phyloP scores from a whole-genome alignment of 163 green algal genomes.

The Chloroidium sp. region DNA sequence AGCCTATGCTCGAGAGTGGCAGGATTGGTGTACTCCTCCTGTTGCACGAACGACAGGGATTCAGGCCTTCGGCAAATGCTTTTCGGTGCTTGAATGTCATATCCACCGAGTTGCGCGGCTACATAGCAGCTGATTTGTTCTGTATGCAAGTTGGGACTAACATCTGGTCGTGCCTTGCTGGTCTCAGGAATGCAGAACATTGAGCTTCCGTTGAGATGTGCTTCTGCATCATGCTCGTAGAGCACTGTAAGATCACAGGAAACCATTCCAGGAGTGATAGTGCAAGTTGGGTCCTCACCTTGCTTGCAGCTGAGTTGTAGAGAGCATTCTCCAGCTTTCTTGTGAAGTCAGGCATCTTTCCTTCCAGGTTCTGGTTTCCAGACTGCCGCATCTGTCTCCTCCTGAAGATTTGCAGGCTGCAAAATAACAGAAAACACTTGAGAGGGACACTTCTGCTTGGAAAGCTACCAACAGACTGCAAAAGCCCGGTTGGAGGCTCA shows the following conservation, averaged over 20 bases:
- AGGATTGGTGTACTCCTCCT: slow-evolving; percentile 84
- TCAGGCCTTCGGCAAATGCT: too few relatives aligned
- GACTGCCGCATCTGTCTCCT: background rate
- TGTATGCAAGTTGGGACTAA: too few relatives aligned
- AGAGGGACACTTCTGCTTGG: too few relatives aligned
- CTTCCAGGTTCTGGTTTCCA: too few relatives aligned
- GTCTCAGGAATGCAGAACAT: too few relatives aligned
- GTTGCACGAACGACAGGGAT: background rate
- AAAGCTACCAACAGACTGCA: too few relatives aligned
- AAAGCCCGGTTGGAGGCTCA: too few relatives aligned
- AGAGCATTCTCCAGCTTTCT: slow-evolving; percentile 73
- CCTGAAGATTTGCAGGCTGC: background rate
- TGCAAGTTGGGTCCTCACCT: slow-evolving; percentile 28
- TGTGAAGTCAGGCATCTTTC: slow-evolving; percentile 86
- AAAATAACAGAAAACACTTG: background rate
- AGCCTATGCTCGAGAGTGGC: slow-evolving; percentile 73
- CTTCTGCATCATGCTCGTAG: background rate
- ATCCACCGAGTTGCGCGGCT: too few relatives aligned
- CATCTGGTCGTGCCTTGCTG: too few relatives aligned
- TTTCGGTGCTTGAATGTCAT: too few relatives aligned
- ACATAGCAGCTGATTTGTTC: too few relatives aligned
- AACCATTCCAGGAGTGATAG: too few relatives aligned
- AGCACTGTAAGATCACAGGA: background rate
- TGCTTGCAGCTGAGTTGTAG: slow-evolving; percentile 61
- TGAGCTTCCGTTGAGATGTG: background rate